These are phyloP conservation scores for Mycena maculata DNA, from an alignment of 768 basidiomycete genomes.

Conservation along the genomic window DNA sequence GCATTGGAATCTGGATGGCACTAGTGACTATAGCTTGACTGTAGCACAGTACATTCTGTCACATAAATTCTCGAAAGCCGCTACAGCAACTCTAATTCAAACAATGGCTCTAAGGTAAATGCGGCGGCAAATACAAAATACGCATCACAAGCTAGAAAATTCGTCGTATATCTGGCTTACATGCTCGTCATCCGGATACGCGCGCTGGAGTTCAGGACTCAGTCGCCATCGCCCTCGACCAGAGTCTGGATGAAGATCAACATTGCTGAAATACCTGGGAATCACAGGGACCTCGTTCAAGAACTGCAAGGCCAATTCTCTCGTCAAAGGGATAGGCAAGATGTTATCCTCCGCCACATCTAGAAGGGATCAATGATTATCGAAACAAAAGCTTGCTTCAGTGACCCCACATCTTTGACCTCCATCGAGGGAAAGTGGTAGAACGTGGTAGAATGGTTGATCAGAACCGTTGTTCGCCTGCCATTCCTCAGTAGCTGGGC, in stretches of 20 bases:
- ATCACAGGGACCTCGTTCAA: constrained; percentile 37
- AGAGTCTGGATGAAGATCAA: constrained; percentile 44
- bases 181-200: constrained; percentile 62
- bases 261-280: constrained; percentile 46
- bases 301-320: constrained; percentile 21
- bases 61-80: no score
- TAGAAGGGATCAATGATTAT: background rate
- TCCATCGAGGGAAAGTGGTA: constrained; percentile 48
- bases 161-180: constrained; percentile 50
- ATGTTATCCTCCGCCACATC: constrained; percentile 35
- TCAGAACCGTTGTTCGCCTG: constrained; percentile 47
- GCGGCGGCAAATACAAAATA: constrained; percentile 1
- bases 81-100: background rate
- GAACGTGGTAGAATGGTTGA: constrained; percentile 56
- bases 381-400: background rate
- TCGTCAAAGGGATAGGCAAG: constrained; percentile 16
- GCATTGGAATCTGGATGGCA: no score
- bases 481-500: constrained; percentile 47
- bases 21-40: no score
- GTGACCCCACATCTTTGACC: constrained; percentile 45
- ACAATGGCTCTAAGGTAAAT: background rate
- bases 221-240: constrained; percentile 38
- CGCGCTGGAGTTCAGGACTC: constrained; percentile 53
- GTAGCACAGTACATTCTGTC: no score
- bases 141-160: background rate